phyloP scores from a whole-genome alignment of 2,329 filamentous ascomycete genomes.

The Nemania sp. region DNA sequence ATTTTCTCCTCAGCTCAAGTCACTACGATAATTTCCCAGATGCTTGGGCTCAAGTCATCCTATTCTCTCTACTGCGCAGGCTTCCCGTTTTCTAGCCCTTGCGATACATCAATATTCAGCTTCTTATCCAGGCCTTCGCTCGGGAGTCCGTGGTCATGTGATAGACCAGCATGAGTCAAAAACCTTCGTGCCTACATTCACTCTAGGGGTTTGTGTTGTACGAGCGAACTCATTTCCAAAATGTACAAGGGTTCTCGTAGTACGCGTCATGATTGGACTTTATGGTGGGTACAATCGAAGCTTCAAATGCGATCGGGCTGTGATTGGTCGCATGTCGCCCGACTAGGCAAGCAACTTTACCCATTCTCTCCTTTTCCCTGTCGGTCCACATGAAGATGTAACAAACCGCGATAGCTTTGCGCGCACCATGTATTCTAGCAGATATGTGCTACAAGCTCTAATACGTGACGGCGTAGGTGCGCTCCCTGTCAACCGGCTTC shows the following conservation, averaged over 20 bases:
- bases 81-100: neutral
- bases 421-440: slow-evolving; percentile 7
- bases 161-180: slow-evolving; percentile 43
- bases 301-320: slow-evolving; percentile 47
- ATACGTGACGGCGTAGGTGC: neutral
- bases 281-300: slow-evolving; percentile 39
- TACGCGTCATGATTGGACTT: slow-evolving; percentile 50
- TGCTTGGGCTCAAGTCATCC: neutral
- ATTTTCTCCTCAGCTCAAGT: neutral
- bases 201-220: slow-evolving; percentile 21
- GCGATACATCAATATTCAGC: neutral
- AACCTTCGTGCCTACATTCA: slow-evolving; percentile 16
- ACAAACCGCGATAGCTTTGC: slow-evolving; percentile 18
- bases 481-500: neutral
- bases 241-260: slow-evolving; percentile 38
- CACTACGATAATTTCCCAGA: no score
- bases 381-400: slow-evolving; percentile 18
- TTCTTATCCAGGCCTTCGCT: slow-evolving; percentile 10
- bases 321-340: slow-evolving; percentile 46
- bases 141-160: slow-evolving; percentile 27
- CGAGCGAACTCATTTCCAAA: slow-evolving; percentile 45
- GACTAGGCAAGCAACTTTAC: slow-evolving; percentile 43
- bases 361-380: slow-evolving; percentile 26
- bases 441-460: neutral
- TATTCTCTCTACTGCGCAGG: neutral